These are phyloP conservation scores for Saccharomyces hybrid DNA, from an alignment of 1,139 yeast species.

Conservation along the genomic window DNA sequence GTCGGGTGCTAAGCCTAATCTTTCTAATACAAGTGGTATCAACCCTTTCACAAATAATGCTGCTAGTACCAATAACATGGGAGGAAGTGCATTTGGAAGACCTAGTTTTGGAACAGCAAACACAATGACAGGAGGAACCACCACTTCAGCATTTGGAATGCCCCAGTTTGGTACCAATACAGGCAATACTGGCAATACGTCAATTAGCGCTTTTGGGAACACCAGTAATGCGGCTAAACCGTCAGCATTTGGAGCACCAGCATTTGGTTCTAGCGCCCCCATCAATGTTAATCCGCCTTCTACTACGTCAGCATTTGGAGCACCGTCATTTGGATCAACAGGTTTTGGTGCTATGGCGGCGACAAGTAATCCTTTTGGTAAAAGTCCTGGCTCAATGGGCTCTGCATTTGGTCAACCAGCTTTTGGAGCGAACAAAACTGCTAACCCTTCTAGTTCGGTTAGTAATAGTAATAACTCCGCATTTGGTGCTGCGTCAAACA, in stretches of 20 bases:
- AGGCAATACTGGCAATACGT: background rate
- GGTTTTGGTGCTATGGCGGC: slow-evolving; percentile 3
- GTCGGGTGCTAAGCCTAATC: slow-evolving; percentile 4
- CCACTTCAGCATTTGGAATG: slow-evolving; percentile 16
- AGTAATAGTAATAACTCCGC: slow-evolving; percentile 4
- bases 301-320: slow-evolving; percentile 12
- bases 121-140: background rate
- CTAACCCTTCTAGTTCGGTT: slow-evolving; percentile 5
- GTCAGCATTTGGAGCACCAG: slow-evolving; percentile 23
- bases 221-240: background rate
- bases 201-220: slow-evolving; percentile 18
- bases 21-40: background rate
- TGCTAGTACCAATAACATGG: background rate
- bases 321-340: slow-evolving; percentile 12
- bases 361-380: background rate
- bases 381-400: background rate
- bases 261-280: slow-evolving; percentile 16
- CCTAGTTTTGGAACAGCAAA: slow-evolving; percentile 5
- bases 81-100: slow-evolving; percentile 18
- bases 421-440: slow-evolving; percentile 4
- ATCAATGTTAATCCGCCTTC: slow-evolving; percentile 3
- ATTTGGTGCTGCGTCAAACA: slow-evolving; percentile 9
- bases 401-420: background rate
- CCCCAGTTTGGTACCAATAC: slow-evolving; percentile 22
- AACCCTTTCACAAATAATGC: slow-evolving; percentile 5